These are phyloP conservation scores for Ceratobasidium sp. DNA, from an alignment of 1,284 basidiomycete genomes.

Conservation along the genomic window DNA sequence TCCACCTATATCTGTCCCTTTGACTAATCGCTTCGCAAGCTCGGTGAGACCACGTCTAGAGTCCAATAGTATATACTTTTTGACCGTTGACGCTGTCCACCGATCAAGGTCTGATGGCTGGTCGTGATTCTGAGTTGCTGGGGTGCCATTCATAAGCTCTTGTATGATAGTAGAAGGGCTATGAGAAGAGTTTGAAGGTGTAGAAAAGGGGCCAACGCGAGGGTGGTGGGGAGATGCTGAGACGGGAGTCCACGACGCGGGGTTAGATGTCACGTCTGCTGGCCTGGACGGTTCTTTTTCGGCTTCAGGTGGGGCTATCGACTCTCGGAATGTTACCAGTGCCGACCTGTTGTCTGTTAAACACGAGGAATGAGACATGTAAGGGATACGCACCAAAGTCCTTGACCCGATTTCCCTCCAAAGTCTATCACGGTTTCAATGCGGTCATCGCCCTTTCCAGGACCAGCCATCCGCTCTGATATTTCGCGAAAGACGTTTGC, in stretches of 20 bases:
- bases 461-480: constrained; percentile 45
- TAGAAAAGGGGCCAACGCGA: constrained; percentile 2
- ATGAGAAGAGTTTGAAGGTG: neutral
- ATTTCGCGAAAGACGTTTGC: constrained; percentile 52
- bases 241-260: constrained; percentile 25
- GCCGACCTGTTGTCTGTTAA: constrained; percentile 40
- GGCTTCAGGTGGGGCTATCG: constrained; percentile 53
- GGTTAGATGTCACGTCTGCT: constrained; percentile 37
- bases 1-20: constrained; percentile 14
- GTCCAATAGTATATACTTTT: constrained; percentile 31
- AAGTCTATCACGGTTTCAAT: constrained; percentile 48
- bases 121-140: too few relatives aligned
- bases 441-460: constrained; percentile 28
- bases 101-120: neutral
- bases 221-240: constrained; percentile 23
- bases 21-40: constrained; percentile 23
- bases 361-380: neutral
- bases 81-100: constrained; percentile 22
- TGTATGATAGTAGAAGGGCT: neutral
- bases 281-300: constrained; percentile 62
- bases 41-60: constrained; percentile 28
- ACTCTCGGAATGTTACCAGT: constrained; percentile 44
- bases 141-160: neutral
- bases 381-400: constrained; percentile 52
- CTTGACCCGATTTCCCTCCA: constrained; percentile 52